These are phyloP conservation scores for Tolypocladium sp. DNA, from an alignment of 2,329 filamentous ascomycete genomes.

Conservation along the genomic window DNA sequence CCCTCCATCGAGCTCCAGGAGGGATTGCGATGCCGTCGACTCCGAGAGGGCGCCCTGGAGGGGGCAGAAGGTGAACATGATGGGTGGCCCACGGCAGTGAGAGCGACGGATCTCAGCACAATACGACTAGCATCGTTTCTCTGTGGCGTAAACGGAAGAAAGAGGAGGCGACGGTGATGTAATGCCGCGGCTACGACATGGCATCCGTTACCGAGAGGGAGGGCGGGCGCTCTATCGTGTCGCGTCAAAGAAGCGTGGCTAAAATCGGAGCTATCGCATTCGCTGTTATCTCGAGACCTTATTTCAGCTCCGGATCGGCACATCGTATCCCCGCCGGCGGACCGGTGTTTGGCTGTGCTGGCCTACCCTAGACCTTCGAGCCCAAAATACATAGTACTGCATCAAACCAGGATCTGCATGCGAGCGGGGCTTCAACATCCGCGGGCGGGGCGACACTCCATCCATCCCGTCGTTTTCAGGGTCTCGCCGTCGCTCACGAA, in stretches of 20 bases:
- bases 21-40: conserved; percentile 83
- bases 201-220: background rate
- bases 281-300: background rate
- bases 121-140: background rate
- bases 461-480: background rate
- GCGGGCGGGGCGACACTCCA: background rate
- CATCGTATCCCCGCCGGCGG: background rate
- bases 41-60: conserved; percentile 84
- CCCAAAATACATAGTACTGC: no score
- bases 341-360: no score
- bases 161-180: background rate
- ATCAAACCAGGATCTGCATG: no score
- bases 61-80: conserved; percentile 94
- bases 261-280: background rate
- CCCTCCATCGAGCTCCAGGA: conserved; percentile 91
- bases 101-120: background rate
- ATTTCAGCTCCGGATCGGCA: background rate
- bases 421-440: background rate
- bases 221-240: background rate
- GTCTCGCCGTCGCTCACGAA: background rate
- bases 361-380: no score
- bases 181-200: background rate
- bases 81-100: conserved; percentile 10
- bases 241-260: background rate
- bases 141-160: background rate